A percentile compares a stretch with the other conserved stretches of the same genome.
These are phyloP conservation scores for Penicillium fimorum DNA, from an alignment of 495 filamentous ascomycete species.

Conservation along the genomic window DNA sequence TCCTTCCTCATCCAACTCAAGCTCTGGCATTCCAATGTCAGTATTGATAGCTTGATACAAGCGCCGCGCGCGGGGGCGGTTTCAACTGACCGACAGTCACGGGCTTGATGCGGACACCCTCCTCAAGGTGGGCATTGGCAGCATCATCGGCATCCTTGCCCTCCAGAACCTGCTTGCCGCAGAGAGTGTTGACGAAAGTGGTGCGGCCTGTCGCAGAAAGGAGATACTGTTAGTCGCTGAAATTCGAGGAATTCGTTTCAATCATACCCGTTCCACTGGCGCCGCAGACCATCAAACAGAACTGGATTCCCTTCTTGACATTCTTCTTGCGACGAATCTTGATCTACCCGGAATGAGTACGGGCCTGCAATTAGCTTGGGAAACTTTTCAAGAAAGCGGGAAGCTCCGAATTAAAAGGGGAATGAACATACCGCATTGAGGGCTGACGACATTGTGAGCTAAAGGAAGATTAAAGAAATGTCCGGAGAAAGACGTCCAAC, in stretches of 20 bases:
- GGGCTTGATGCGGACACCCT: conserved; percentile 97
- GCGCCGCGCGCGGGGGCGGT: conserved; percentile 1
- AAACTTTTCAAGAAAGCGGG: conserved; percentile 35
- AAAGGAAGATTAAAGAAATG: conserved; percentile 25
- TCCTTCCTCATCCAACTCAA: conserved; percentile 96
- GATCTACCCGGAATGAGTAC: conserved; percentile 52
- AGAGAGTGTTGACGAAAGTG: conserved; percentile 99
- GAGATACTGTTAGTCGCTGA: conserved; percentile 21
- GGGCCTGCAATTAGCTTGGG: conserved; percentile 26
- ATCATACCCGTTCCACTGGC: conserved; percentile 92
- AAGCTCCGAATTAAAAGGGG: conserved; percentile 38
- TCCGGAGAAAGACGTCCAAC: conserved; percentile 14
- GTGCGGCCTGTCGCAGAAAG: conserved; percentile 68
- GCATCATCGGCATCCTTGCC: conserved; percentile 91
- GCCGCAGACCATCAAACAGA: conserved; percentile 99
- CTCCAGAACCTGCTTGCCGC: conserved; percentile 84
- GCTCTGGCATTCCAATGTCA: conserved; percentile 54
- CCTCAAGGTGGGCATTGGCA: conserved; percentile 83
- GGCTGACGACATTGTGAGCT: conserved; percentile 58
- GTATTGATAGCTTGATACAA: conserved; percentile 8
- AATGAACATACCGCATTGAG: conserved; percentile 58
- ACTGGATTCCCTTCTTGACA: conserved; percentile 99
- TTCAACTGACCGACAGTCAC: conserved; percentile 84
- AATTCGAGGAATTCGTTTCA: conserved; percentile 23
- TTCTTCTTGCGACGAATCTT: conserved; percentile 99